These are phyloP conservation scores for Chlorella sp. DNA, from an alignment of 139 green algal genomes.

Conservation along the genomic window DNA sequence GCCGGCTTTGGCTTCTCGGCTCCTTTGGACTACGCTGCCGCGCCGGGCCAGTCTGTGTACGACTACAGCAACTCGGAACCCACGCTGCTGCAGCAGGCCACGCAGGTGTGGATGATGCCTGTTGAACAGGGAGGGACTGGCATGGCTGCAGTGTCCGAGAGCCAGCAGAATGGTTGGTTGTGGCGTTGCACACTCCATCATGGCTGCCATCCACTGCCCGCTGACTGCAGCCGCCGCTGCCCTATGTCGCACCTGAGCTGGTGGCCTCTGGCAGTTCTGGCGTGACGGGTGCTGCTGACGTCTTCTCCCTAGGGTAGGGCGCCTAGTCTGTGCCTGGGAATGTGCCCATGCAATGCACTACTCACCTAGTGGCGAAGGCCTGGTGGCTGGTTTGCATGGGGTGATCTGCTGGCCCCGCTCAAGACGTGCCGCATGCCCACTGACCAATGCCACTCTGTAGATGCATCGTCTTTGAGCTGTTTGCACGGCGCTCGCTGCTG, in stretches of 20 bases:
- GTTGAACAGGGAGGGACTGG: too few species aligned
- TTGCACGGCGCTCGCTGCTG: slow-evolving; percentile 50
- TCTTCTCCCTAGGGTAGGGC: slow-evolving; percentile 77
- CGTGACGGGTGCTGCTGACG: slow-evolving; percentile 56
- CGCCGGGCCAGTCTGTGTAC: not conserved
- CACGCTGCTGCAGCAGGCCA: slow-evolving; percentile 31
- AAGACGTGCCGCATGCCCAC: too few species aligned
- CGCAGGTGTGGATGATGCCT: slow-evolving; percentile 12
- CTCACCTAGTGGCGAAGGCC: too few species aligned
- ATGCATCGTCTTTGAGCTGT: slow-evolving; percentile 64
- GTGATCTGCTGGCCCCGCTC: too few species aligned
- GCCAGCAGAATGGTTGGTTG: too few species aligned
- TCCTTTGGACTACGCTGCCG: slow-evolving; percentile 14
- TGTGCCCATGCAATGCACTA: too few species aligned
- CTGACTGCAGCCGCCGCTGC: slow-evolving; percentile 66
- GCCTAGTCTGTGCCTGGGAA: too few species aligned
- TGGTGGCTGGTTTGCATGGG: too few species aligned
- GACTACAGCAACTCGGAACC: slow-evolving; percentile 48
- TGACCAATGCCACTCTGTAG: too few species aligned
- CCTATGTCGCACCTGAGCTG: slow-evolving; percentile 82
- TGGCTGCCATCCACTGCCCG: not conserved
- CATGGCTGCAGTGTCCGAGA: too few species aligned
- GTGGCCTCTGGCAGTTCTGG: slow-evolving; percentile 35
- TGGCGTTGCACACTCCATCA: not conserved
- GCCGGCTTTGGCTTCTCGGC: slow-evolving; percentile 64